Conservation (phyloP, 257 asterid species). For the Penstemon newberryi region DNA sequence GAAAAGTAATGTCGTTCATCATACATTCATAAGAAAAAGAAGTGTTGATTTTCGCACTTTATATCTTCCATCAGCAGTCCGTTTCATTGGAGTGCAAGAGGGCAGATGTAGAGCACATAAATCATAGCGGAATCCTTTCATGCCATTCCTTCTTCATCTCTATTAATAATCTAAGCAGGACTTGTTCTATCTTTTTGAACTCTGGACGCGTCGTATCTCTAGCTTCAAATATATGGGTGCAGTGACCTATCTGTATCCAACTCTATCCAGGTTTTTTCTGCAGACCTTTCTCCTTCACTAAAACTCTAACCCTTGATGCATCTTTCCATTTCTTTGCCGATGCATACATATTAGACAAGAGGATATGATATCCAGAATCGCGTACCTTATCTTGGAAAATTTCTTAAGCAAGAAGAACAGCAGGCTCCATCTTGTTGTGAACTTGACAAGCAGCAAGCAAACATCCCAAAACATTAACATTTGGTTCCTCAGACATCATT, state of each 20-base stretch:
- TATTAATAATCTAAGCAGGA: slow-evolving; percentile 24
- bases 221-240: slow-evolving; percentile 38
- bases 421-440: slow-evolving; percentile 25
- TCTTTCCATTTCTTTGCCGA: slow-evolving; percentile 44
- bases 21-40: background rate
- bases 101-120: no score
- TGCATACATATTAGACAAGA: slow-evolving; percentile 43
- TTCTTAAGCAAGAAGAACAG: slow-evolving; percentile 27
- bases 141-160: slow-evolving; percentile 33
- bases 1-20: background rate
- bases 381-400: slow-evolving; percentile 30
- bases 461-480: slow-evolving; percentile 36
- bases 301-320: slow-evolving; percentile 37
- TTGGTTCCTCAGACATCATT: slow-evolving; percentile 34
- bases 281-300: slow-evolving; percentile 38
- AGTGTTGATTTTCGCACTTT: background rate
- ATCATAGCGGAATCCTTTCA: slow-evolving; percentile 20
- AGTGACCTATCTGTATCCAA: slow-evolving; percentile 35
- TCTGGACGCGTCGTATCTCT: slow-evolving; percentile 34
- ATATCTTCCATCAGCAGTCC: no score
- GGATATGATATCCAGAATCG: slow-evolving; percentile 38
- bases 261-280: slow-evolving; percentile 39
- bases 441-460: slow-evolving; percentile 43
- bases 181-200: slow-evolving; percentile 26
- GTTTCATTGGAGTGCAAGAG: no score